These are phyloP conservation scores for Daldinia caldariorum DNA, from an alignment of 495 filamentous ascomycete genomes.

Conservation along the genomic window DNA sequence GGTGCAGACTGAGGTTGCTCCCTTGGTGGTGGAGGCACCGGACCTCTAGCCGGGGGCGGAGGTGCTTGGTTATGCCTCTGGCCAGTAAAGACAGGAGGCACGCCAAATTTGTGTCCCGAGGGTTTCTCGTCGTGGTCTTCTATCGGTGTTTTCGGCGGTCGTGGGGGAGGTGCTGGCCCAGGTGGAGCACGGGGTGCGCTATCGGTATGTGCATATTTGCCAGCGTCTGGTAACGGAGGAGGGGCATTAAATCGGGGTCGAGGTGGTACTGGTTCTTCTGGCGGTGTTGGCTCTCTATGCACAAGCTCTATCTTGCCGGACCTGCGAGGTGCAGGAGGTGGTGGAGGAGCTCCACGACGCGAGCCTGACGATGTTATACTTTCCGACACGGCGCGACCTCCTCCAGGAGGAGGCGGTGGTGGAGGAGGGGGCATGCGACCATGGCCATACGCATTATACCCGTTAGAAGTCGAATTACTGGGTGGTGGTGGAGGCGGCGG, in stretches of 20 bases:
- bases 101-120: slow-evolving; percentile 66
- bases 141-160: slow-evolving; percentile 86
- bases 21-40: slow-evolving; percentile 71
- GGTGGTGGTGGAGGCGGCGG: slow-evolving; percentile 61
- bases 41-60: slow-evolving; percentile 76
- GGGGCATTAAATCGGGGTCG: slow-evolving; percentile 80
- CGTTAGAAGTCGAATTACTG: slow-evolving; percentile 33
- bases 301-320: slow-evolving; percentile 56
- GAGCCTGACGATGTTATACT: slow-evolving; percentile 42
- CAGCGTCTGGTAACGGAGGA: slow-evolving; percentile 85
- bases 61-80: slow-evolving; percentile 67
- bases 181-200: slow-evolving; percentile 68
- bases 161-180: slow-evolving; percentile 84
- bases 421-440: slow-evolving; percentile 68
- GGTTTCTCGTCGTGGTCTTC: slow-evolving; percentile 66
- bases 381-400: slow-evolving; percentile 69
- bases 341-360: slow-evolving; percentile 67
- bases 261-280: slow-evolving; percentile 63
- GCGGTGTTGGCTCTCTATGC: slow-evolving; percentile 64
- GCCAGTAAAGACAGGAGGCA: slow-evolving; percentile 84
- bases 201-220: slow-evolving; percentile 73
- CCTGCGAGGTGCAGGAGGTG: slow-evolving; percentile 79
- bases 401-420: slow-evolving; percentile 65
- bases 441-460: slow-evolving; percentile 29
- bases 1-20: slow-evolving; percentile 56